Base-by-base conservation (phyloP, 257 asterid species). In the Nicotiana tomentosiformis region DNA sequence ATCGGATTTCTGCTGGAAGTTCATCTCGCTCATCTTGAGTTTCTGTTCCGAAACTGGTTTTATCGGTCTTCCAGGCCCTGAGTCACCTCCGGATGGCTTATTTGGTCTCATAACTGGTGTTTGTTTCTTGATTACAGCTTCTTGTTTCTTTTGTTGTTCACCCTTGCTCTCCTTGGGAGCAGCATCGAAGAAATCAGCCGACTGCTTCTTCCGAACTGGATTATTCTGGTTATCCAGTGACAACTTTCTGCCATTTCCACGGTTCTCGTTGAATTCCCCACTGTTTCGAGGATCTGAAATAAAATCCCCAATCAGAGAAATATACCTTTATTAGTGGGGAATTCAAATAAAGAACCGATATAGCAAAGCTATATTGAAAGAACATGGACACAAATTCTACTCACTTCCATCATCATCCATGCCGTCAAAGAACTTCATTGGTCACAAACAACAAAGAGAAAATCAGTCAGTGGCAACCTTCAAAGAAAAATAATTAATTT, bases 351-450 rank as follows among this genome's bases (percentile, higher is more conserved):
- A 79, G 91, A 92, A 88, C 93, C 88, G 66, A 86, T 32, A 82
- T 79, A 90, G 90, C 87, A 86, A 85, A 86, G 85, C 84, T 65
- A 81, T 74, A 84, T 30, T 43, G 67, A 84, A 87, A 90, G 78
- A 84, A 66, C 86, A 83, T 85, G 87, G 84, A 66, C 49, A 72
- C 67, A 84, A 81, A 51, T 81, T 69, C 78, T 89, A 96, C 99
- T 96, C 97, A 96, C 99, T 96, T 91, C 97, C 98, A 80, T 94
- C 94, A 72, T 93, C 98, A 82, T 96, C 99, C 95, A 96, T 92
- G 88, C 94, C 97, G 39, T 96, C 99, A 84, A 96, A 96, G 93
- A 96, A 91, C 99, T 96, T 81, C 82, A 29, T 81, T 51, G 7
- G 55, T 81, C 88, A 76, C 86, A 86, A 79, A 85, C 57, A 87